Evolutionary conservation across 2,329 filamentous ascomycete species (phyloP).

Genomic region (Zasmidium citrigriseum): DNA sequence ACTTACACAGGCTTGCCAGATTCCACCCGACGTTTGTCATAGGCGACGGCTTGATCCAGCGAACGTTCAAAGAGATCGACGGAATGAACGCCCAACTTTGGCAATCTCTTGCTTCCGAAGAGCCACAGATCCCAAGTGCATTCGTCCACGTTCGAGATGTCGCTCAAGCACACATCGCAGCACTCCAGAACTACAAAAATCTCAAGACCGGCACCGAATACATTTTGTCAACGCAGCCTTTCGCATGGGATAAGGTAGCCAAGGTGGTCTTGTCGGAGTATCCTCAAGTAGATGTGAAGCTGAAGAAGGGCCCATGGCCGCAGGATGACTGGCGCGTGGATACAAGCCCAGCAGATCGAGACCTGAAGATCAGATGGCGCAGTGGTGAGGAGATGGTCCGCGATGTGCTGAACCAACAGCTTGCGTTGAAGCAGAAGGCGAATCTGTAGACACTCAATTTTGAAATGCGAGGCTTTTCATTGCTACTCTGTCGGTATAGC

Average conservation of each 20-base stretch:
- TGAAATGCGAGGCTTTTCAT: too few species aligned
- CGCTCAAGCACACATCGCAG: slow-evolving; percentile 29
- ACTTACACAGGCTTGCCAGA: background rate
- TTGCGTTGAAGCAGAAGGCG: slow-evolving; percentile 3
- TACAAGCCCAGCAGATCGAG: slow-evolving; percentile 17
- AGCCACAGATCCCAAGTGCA: slow-evolving; percentile 17
- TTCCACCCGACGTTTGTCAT: slow-evolving; percentile 32
- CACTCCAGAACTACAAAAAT: slow-evolving; percentile 10
- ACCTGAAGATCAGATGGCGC: slow-evolving; percentile 22
- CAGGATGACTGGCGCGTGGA: slow-evolving; percentile 14
- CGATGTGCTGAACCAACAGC: slow-evolving; percentile 6
- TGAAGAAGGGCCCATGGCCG: slow-evolving; percentile 8
- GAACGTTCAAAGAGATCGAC: slow-evolving; percentile 16
- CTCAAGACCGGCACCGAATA: slow-evolving; percentile 20
- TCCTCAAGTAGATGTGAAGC: slow-evolving; percentile 15
- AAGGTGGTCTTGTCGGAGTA: slow-evolving; percentile 23
- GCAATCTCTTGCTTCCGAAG: slow-evolving; percentile 3
- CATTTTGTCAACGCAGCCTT: slow-evolving; percentile 4
- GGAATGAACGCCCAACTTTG: slow-evolving; percentile 27
- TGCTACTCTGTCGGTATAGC: background rate
- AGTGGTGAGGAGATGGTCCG: slow-evolving; percentile 4
- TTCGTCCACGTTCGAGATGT: slow-evolving; percentile 33
- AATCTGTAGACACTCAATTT: too few species aligned
- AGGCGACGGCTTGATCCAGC: slow-evolving; percentile 27
- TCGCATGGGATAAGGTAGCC: slow-evolving; percentile 21